Conservation (phyloP, 2,329 filamentous ascomycete genomes). For the Neofusicoccum ribis region DNA sequence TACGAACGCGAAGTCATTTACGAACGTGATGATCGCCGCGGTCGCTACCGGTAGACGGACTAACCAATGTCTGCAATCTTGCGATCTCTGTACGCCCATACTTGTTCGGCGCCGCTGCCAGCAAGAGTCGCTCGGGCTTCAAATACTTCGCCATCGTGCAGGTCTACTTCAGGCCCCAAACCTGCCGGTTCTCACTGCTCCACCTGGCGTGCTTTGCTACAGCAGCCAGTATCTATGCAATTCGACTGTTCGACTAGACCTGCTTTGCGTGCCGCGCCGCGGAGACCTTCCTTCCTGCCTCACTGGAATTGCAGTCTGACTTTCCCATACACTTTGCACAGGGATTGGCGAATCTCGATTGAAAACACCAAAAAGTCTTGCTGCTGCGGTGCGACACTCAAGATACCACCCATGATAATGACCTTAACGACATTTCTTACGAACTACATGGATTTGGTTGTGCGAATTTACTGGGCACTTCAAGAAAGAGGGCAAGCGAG, state of each 20-base stretch:
- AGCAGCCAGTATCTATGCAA: background rate
- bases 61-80: background rate
- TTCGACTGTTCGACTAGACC: background rate
- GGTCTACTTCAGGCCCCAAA: background rate
- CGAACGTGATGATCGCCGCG: slow-evolving; percentile 45
- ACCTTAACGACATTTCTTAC: slow-evolving; percentile 4
- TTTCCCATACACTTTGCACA: background rate
- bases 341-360: background rate
- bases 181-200: background rate
- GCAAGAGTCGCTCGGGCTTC: background rate
- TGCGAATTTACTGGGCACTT: background rate
- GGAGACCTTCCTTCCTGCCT: background rate
- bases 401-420: slow-evolving; percentile 6
- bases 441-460: background rate
- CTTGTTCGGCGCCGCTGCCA: background rate
- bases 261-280: slow-evolving; percentile 7
- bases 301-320: background rate
- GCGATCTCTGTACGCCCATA: background rate
- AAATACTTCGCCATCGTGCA: background rate
- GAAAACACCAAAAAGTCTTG: background rate
- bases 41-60: slow-evolving; percentile 37
- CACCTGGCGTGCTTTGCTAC: background rate
- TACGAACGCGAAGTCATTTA: slow-evolving; percentile 69
- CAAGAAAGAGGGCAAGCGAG: background rate
- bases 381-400: background rate